Conservation (phyloP, 2,329 filamentous ascomycete genomes). For the Leptographium wingfieldii region DNA sequence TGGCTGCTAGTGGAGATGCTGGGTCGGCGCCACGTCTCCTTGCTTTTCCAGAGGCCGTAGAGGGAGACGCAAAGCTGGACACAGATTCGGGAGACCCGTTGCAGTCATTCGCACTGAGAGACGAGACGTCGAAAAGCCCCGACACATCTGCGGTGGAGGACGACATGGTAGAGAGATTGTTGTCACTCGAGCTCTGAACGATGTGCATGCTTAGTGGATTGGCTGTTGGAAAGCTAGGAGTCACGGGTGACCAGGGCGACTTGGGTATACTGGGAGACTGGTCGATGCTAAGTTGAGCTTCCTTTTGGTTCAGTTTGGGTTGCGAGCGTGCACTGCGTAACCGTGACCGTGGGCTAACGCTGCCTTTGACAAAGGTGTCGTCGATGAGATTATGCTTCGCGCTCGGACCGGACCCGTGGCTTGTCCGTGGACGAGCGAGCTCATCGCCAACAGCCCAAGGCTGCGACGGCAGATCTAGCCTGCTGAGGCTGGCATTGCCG, state of each 20-base stretch:
- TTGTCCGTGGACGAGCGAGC: background rate
- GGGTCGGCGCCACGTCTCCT: background rate
- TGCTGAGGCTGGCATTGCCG: constrained; percentile 25
- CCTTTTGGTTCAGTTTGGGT: no score
- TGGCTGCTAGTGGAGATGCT: background rate
- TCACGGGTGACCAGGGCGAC: no score
- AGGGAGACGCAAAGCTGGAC: background rate
- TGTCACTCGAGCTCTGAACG: constrained; percentile 3
- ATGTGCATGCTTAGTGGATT: background rate
- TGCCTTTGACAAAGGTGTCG: no score
- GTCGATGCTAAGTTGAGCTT: no score
- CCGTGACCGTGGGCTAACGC: background rate
- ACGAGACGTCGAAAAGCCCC: background rate
- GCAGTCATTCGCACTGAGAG: background rate
- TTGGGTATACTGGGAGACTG: no score
- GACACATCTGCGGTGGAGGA: background rate
- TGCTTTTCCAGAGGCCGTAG: background rate
- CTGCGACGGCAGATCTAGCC: constrained; percentile 23
- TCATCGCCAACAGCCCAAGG: constrained; percentile 4
- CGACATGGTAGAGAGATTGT: constrained; percentile 8
- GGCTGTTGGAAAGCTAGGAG: background rate
- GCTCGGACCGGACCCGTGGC: background rate
- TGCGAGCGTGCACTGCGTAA: no score
- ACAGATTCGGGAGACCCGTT: background rate
- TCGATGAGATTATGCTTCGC: no score